phyloP scores from a whole-genome alignment of 2,329 filamentous ascomycete species.

The Aspergillus caelatus region DNA sequence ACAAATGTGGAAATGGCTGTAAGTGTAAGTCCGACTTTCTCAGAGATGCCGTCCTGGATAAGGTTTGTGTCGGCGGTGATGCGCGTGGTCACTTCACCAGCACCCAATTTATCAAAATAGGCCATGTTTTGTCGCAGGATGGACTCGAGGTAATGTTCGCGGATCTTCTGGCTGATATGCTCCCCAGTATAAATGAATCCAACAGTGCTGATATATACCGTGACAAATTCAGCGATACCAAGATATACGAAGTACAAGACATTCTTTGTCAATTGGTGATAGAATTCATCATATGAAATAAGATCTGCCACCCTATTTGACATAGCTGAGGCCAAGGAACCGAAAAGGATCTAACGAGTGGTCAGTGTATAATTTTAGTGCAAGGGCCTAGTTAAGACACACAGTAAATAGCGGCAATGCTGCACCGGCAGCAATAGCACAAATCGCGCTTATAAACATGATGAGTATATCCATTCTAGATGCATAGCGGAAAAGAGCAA shows the following conservation, averaged over 20 bases:
- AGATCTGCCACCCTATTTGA: slow-evolving; percentile 61
- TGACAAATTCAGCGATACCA: slow-evolving; percentile 76
- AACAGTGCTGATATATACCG: slow-evolving; percentile 77
- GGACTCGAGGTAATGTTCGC: slow-evolving; percentile 79
- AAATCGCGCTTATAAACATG: slow-evolving; percentile 62
- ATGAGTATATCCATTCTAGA: slow-evolving; percentile 67
- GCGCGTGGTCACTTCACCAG: slow-evolving; percentile 89
- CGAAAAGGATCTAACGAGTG: slow-evolving; percentile 63
- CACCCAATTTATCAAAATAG: slow-evolving; percentile 90
- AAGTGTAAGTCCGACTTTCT: slow-evolving; percentile 80
- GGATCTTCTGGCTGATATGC: slow-evolving; percentile 75
- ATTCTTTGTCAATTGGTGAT: slow-evolving; percentile 60
- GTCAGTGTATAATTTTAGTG: slow-evolving; percentile 9
- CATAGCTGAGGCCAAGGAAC: slow-evolving; percentile 73
- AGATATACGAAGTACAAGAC: slow-evolving; percentile 87
- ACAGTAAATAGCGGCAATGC: slow-evolving; percentile 79
- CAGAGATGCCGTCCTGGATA: slow-evolving; percentile 89
- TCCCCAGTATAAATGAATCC: slow-evolving; percentile 89
- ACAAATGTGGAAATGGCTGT: slow-evolving; percentile 80
- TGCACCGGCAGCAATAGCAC: slow-evolving; percentile 72
- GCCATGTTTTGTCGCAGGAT: slow-evolving; percentile 88
- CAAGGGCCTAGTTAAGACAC: slow-evolving; percentile 15
- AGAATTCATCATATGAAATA: slow-evolving; percentile 60
- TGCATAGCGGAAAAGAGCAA: slow-evolving; percentile 71
- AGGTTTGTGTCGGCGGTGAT: slow-evolving; percentile 94